phyloP scores from a whole-genome alignment of 2,329 filamentous ascomycete genomes.

The Fragosphaeria purpurea region DNA sequence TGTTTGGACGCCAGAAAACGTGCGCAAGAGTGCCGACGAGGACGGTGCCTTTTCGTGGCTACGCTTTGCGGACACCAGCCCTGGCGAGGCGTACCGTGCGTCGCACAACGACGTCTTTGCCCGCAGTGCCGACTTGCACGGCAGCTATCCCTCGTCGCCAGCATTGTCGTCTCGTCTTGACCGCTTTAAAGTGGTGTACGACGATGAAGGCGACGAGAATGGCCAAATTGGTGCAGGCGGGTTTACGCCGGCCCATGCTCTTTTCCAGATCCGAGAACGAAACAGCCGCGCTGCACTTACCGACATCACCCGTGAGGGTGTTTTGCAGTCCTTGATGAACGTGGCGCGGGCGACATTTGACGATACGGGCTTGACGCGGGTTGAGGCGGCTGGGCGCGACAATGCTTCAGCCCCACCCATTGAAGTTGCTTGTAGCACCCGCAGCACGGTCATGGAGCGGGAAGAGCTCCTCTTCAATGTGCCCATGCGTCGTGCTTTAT shows the following conservation, averaged over 20 bases:
- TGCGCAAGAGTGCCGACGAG: slow-evolving; percentile 51
- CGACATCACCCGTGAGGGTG: slow-evolving; percentile 60
- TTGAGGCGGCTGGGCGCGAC: slow-evolving; percentile 76
- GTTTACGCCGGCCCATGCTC: slow-evolving; percentile 62
- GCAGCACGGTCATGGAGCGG: slow-evolving; percentile 54
- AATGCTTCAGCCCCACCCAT: slow-evolving; percentile 77
- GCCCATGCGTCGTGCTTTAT: slow-evolving; percentile 63
- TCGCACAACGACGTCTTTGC: slow-evolving; percentile 63
- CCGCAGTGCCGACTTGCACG: slow-evolving; percentile 44
- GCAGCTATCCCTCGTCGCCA: slow-evolving; percentile 32
- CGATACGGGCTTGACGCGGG: slow-evolving; percentile 60
- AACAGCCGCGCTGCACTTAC: slow-evolving; percentile 56
- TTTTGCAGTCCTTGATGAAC: slow-evolving; percentile 68
- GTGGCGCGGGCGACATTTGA: slow-evolving; percentile 58
- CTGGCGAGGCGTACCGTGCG: slow-evolving; percentile 59
- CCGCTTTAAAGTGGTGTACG: slow-evolving; percentile 59
- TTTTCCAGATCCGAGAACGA: slow-evolving; percentile 71
- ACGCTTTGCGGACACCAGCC: slow-evolving; percentile 70
- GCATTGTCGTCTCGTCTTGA: slow-evolving; percentile 37
- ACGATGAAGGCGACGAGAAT: slow-evolving; percentile 32
- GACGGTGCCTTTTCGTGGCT: slow-evolving; percentile 77
- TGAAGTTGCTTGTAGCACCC: slow-evolving; percentile 65
- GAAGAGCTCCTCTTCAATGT: slow-evolving; percentile 70
- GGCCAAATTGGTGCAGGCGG: slow-evolving; percentile 27
- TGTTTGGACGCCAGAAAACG: slow-evolving; percentile 75